A percentile compares a stretch with the other conserved stretches of the same genome.
These are phyloP conservation scores for Lotmaria passim DNA, from an alignment of 208 protist species.

Conservation along the genomic window DNA sequence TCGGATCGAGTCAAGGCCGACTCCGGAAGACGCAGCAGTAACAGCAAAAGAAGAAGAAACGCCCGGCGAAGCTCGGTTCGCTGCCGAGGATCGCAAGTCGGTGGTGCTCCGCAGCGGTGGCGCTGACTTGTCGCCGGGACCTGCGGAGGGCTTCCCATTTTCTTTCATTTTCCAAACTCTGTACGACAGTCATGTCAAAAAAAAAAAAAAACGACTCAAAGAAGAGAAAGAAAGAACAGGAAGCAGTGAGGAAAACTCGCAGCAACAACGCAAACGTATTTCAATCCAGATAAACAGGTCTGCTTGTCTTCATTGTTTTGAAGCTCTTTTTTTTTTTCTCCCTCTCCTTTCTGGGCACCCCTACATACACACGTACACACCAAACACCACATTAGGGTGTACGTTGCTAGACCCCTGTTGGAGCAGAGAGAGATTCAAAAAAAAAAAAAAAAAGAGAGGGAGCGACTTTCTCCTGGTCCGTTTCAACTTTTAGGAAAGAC, in stretches of 20 bases:
- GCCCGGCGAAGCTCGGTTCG: neutral
- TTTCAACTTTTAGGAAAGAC: too few species aligned
- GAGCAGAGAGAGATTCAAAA: too few species aligned
- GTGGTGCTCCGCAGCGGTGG: conserved; percentile 31
- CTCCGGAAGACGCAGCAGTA: too few species aligned
- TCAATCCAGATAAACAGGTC: too few species aligned
- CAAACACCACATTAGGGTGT: too few species aligned
- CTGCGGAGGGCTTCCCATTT: neutral
- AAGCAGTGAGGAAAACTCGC: neutral
- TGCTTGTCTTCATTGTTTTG: neutral
- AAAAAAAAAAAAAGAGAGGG: too few species aligned
- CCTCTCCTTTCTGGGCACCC: too few species aligned
- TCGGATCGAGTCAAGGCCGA: conserved; percentile 14
- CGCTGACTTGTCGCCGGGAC: neutral
- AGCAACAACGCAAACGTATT: neutral
- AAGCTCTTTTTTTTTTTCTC: neutral
- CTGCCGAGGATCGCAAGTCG: neutral
- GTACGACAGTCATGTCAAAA: too few species aligned
- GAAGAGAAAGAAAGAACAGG: neutral
- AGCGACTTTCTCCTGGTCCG: too few species aligned
- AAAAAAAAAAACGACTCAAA: neutral
- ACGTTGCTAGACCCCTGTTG: too few species aligned
- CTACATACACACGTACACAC: too few species aligned
- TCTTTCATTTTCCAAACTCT: conserved; percentile 3
- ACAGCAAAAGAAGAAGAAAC: too few species aligned